These are phyloP conservation scores for Emmonsiellopsis sp. DNA, from an alignment of 2,329 filamentous ascomycete genomes.

Conservation along the genomic window DNA sequence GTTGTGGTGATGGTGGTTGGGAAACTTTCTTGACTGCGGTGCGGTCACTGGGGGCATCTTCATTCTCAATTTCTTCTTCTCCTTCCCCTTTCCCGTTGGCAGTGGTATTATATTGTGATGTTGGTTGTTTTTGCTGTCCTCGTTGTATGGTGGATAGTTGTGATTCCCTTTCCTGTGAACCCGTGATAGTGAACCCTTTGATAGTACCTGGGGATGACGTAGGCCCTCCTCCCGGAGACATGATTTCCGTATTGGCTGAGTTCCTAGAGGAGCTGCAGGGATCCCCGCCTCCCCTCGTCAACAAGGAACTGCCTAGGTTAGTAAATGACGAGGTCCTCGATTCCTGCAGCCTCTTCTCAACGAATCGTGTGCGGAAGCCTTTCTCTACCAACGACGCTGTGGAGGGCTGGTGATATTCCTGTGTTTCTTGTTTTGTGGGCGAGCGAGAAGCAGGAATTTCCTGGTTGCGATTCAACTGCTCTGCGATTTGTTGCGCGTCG, in stretches of 20 bases:
- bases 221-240: not conserved
- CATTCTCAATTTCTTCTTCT: too few relatives aligned
- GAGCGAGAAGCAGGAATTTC: not conserved
- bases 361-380: conserved; percentile 30
- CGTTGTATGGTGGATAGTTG: too few relatives aligned
- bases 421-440: not conserved
- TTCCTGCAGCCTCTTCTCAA: conserved; percentile 20
- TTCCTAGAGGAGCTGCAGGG: not conserved
- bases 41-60: too few relatives aligned
- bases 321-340: conserved; percentile 12
- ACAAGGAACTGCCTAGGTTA: conserved; percentile 7
- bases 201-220: too few relatives aligned
- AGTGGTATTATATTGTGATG: too few relatives aligned
- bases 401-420: conserved; percentile 9
- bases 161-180: too few relatives aligned
- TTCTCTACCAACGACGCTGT: conserved; percentile 24
- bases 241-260: not conserved
- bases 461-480: not conserved
- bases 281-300: conserved; percentile 4
- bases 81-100: too few relatives aligned
- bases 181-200: too few relatives aligned
- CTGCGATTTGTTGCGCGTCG: not conserved
- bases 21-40: too few relatives aligned
- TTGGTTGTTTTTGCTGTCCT: too few relatives aligned
- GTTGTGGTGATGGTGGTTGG: too few relatives aligned